Evolutionary conservation across 495 filamentous ascomycete species (phyloP).

Genomic region (Neurospora discreta): DNA sequence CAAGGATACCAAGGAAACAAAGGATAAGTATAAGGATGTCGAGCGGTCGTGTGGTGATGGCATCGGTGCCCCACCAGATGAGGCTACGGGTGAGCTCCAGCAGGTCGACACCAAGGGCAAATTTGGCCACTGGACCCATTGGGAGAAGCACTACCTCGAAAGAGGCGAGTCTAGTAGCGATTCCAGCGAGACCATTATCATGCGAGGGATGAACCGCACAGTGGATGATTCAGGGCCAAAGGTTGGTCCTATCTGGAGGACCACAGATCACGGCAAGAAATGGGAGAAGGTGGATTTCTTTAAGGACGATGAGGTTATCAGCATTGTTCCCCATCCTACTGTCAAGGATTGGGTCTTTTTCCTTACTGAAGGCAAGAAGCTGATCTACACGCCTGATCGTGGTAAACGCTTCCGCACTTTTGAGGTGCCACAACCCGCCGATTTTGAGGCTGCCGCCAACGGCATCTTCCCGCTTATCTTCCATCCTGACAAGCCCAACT

Average conservation of each 20-base stretch:
- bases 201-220: conserved; percentile 42
- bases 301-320: conserved; percentile 49
- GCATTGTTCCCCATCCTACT: conserved; percentile 64
- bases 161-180: conserved; percentile 51
- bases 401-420: conserved; percentile 58
- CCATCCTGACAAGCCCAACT: conserved; percentile 70
- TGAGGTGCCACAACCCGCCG: conserved; percentile 40
- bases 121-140: conserved; percentile 46
- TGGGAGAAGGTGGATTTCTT: conserved; percentile 52
- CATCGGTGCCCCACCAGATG: conserved; percentile 25
- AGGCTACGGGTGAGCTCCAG: conserved; percentile 48
- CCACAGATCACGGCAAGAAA: conserved; percentile 73
- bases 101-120: conserved; percentile 30
- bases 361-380: conserved; percentile 53
- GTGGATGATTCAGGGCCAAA: conserved; percentile 21
- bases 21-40: conserved; percentile 48
- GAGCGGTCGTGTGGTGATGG: conserved; percentile 44
- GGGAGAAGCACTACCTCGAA: conserved; percentile 74
- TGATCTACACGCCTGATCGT: conserved; percentile 69
- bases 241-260: conserved; percentile 49
- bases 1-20: conserved; percentile 39
- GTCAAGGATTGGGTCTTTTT: conserved; percentile 79
- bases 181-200: conserved; percentile 74
- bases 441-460: conserved; percentile 13
- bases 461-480: conserved; percentile 47